Evolutionary conservation across 352 stramenopile genomes (phyloP), one percentile per base, ranked within the genome.

Genomic region (Pythium chondricola): DNA sequence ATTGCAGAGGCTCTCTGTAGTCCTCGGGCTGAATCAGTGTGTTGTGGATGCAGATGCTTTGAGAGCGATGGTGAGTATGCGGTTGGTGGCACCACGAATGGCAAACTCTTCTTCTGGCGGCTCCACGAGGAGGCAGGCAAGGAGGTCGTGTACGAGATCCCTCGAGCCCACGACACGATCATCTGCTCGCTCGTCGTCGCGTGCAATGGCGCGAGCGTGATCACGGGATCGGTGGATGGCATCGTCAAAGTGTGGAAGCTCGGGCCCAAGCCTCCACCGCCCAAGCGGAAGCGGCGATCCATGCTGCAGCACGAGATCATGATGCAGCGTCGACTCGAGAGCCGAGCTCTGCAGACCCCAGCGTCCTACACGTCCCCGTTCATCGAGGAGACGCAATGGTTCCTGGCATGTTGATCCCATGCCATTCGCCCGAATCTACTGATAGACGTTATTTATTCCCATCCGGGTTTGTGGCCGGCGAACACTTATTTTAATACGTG

Each of bases 21-120:
- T 9, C 3, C n/a, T 6, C 10, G 14, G 14, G 16, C 14, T 13
- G 30, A 24, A 33, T 30, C n/a, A 10, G 10, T 13, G 13, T 43
- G 24, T 31, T 7, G 31, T 13, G 6, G 47, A 3, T 65, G 18
- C 31, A 75, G 69, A 17, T 84, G 76, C 36, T 84, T 91, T 30
- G 76, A 85, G 21, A 88, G 73, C 17, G 74, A 91, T 45, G 80
- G 80, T 4, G 67, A 71, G 31, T 88, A 80, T 32, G 80, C 76
- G 2, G 67, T 91, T 3, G 79, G 76, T 5, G 74, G 80, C 16
- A 87, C 74, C 6, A 81, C 73, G 1, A 69, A 70, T 24, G 80
- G 76, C 16, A 67, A 65, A 21, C 48, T 88, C 22, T 63, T 85
- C 16, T 85, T 88, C 48, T 89, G 77, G 80, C 80, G 83, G 42